Evolutionary conservation across 2,329 filamentous ascomycete genomes (phyloP).

Genomic region (Ophiostoma himal-ulmi): DNA sequence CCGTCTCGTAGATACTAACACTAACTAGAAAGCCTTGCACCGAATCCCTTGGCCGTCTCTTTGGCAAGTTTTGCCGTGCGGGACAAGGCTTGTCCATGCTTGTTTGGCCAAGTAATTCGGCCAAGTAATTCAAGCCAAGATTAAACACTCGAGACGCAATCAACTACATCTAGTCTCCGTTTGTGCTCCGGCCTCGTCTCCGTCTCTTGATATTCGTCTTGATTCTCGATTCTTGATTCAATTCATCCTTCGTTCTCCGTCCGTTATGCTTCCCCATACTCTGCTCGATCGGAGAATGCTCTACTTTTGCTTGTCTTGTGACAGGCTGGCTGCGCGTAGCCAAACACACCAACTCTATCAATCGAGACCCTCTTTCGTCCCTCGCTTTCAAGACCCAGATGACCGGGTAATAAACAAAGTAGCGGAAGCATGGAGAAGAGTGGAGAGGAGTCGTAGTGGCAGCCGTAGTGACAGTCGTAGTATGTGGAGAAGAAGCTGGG

Average conservation of each 20-base stretch:
- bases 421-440: conserved; percentile 9
- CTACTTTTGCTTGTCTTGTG: background rate
- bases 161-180: background rate
- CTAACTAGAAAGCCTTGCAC: background rate
- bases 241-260: too few species aligned
- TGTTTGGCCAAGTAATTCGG: background rate
- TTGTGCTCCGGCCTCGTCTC: background rate
- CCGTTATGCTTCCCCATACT: background rate
- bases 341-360: background rate
- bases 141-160: too few species aligned
- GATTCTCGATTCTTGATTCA: background rate
- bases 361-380: background rate
- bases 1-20: background rate
- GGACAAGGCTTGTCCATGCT: background rate
- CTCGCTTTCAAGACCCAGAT: background rate
- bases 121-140: background rate
- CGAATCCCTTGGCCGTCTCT: background rate
- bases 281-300: background rate
- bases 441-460: background rate
- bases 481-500: conserved; percentile 9
- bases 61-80: background rate
- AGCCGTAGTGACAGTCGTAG: background rate
- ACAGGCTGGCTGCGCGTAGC: background rate
- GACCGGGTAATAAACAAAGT: conserved; percentile 7
- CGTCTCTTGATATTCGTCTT: background rate